Percentiles rank a stretch among this genome's conserved stretches.
These are phyloP conservation scores for Macroventuria anomochaeta DNA, from an alignment of 2,329 filamentous ascomycete genomes.

Conservation along the genomic window DNA sequence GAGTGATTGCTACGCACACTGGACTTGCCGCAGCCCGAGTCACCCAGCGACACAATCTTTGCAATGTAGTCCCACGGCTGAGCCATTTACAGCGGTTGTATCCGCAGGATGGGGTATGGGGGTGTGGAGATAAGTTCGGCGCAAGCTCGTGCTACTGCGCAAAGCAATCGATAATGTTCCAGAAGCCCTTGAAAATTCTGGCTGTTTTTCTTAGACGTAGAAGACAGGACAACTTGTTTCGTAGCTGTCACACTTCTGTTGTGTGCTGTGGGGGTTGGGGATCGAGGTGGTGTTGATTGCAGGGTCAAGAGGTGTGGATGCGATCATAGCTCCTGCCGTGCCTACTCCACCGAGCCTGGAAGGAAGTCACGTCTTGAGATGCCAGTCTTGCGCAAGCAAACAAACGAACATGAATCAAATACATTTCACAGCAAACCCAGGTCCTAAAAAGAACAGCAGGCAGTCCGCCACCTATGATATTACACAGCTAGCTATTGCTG, in stretches of 20 bases:
- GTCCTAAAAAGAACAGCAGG: background rate
- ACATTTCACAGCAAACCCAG: too few species aligned
- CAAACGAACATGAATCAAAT: background rate
- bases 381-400: background rate
- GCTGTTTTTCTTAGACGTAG: background rate
- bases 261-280: slow-evolving; percentile 3
- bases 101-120: slow-evolving; percentile 11
- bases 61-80: slow-evolving; percentile 97
- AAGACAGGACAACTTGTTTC: background rate
- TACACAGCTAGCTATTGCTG: too few species aligned
- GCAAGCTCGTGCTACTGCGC: slow-evolving; percentile 4
- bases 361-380: slow-evolving; percentile 13
- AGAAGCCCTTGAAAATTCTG: background rate
- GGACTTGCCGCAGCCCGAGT: slow-evolving; percentile 95
- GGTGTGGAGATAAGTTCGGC: slow-evolving; percentile 8
- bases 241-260: background rate
- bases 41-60: slow-evolving; percentile 97
- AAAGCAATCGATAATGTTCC: background rate
- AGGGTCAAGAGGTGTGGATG: slow-evolving; percentile 22
- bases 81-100: slow-evolving; percentile 47
- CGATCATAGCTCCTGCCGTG: slow-evolving; percentile 27
- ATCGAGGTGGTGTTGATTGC: slow-evolving; percentile 9
- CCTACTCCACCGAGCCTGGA: slow-evolving; percentile 2
- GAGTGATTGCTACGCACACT: slow-evolving; percentile 53
- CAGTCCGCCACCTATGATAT: background rate